These are phyloP conservation scores for Epichloe amarillans DNA, from an alignment of 2,329 filamentous ascomycete genomes.

Conservation along the genomic window DNA sequence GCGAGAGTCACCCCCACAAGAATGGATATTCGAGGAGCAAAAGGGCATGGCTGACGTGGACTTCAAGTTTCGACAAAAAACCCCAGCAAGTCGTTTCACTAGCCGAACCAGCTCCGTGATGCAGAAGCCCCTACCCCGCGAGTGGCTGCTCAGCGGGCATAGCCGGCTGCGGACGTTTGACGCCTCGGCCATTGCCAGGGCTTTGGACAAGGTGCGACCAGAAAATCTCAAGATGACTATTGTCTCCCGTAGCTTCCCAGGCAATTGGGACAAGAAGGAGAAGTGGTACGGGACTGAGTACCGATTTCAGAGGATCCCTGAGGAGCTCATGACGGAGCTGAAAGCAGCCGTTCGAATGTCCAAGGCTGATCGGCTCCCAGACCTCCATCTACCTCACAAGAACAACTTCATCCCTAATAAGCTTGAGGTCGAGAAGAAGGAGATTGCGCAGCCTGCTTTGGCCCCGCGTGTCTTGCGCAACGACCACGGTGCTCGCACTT, in stretches of 20 bases:
- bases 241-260: constrained; percentile 71
- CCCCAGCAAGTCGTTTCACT: constrained; percentile 75
- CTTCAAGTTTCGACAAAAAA: constrained; percentile 92
- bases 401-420: constrained; percentile 95
- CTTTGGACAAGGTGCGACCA: constrained; percentile 59
- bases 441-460: constrained; percentile 60
- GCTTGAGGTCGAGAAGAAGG: constrained; percentile 88
- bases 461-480: constrained; percentile 75
- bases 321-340: constrained; percentile 61
- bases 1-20: constrained; percentile 62
- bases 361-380: constrained; percentile 45
- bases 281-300: constrained; percentile 98
- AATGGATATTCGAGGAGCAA: constrained; percentile 92
- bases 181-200: constrained; percentile 58
- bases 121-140: constrained; percentile 78
- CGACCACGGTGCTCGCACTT: constrained; percentile 66
- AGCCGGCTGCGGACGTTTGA: constrained; percentile 70
- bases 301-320: constrained; percentile 64
- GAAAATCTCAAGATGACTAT: constrained; percentile 84
- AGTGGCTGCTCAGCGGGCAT: constrained; percentile 75
- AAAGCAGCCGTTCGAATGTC: constrained; percentile 47
- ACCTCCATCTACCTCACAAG: constrained; percentile 75
- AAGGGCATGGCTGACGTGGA: constrained; percentile 83
- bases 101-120: constrained; percentile 75
- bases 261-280: constrained; percentile 76